Evolutionary conservation across 495 filamentous ascomycete species (phyloP), one percentile per base, ranked within the genome.

Genomic region (Podospora pseudocomata): DNA sequence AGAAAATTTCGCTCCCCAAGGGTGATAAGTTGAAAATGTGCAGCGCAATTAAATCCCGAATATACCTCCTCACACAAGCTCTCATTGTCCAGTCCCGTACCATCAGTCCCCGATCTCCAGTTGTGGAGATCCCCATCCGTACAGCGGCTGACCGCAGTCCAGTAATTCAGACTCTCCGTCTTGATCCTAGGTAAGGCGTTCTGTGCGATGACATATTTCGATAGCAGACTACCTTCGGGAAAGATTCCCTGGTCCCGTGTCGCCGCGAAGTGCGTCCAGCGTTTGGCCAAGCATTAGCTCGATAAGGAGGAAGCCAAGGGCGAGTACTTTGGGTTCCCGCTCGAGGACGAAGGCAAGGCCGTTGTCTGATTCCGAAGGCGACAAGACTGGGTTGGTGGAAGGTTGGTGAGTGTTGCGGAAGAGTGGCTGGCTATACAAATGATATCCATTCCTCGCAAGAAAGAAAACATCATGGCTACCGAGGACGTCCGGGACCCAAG

Each of bases 381-480:
- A 9, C 16, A 26, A 28, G 6, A 26, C 30, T 32, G 23, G 4
- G 1, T 28, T 49, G 7, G 9, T 63, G 13, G 15, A 7, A 0
- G 0, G n/a, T 39, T 16, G 3, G 1, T 19, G 32, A 2, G 11
- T 49, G 4, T 63, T 63, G 19, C 16, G 59, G 18, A 61, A 61
- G 4, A 61, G 0, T 30, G 59, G 59, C 18, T 67, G 65, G 3
- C 30, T 15, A 32, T 67, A 67, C 5, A 57, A 15, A 13, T 20
- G 60, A 26, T 15, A 53, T 59, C 32, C 20, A 6, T 39, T 28
- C n/a, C 30, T 64, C 44, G 55, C 16, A 19, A 73, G 34, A 32
- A 76, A 77, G 44, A 72, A 63, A 19, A 78, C 72, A 54, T 74
- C 60, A 3, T 56, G 64, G 57, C 75, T 79, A 27, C 64, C 70